Evolutionary conservation across 129 eudicot species (phyloP).

Genomic region (Helichrysum umbraculigerum): DNA sequence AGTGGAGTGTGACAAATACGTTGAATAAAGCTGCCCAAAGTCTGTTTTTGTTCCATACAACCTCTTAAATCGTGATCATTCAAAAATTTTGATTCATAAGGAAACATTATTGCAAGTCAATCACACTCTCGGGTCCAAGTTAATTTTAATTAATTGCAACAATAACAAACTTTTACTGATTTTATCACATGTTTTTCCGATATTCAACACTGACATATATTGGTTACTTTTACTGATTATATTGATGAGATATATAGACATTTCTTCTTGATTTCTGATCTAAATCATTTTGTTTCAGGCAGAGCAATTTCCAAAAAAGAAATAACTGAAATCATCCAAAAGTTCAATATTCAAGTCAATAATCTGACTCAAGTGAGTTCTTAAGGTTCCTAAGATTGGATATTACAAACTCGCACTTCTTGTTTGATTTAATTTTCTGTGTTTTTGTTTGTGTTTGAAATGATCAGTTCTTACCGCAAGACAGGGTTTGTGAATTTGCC

Average conservation of each 20-base stretch:
- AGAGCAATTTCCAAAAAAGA: conserved; percentile 65
- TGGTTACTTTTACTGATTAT: conserved; percentile 13
- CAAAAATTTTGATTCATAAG: not conserved
- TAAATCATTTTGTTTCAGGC: conserved; percentile 48
- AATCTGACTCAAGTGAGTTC: conserved; percentile 91
- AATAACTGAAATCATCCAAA: conserved; percentile 59
- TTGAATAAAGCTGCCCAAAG: not conserved
- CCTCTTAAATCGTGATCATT: not conserved
- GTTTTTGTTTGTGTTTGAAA: conserved; percentile 18
- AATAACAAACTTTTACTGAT: not conserved
- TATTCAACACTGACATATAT: conserved; percentile 3
- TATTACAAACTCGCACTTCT: not conserved
- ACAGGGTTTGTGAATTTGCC: conserved; percentile 97
- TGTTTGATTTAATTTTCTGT: conserved; percentile 1
- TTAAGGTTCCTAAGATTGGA: not conserved
- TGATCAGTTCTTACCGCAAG: conserved; percentile 89
- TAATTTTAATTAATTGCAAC: not conserved
- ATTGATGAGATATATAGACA: conserved; percentile 7
- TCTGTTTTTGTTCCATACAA: not conserved
- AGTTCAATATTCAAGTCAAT: conserved; percentile 94
- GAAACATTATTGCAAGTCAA: not conserved
- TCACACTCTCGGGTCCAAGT: not conserved
- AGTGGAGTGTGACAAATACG: not conserved
- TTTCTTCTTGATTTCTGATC: not conserved
- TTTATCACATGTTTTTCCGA: not conserved